phyloP scores from a whole-genome alignment of 2,329 filamentous ascomycete species.

The Aspergillus neoniger region DNA sequence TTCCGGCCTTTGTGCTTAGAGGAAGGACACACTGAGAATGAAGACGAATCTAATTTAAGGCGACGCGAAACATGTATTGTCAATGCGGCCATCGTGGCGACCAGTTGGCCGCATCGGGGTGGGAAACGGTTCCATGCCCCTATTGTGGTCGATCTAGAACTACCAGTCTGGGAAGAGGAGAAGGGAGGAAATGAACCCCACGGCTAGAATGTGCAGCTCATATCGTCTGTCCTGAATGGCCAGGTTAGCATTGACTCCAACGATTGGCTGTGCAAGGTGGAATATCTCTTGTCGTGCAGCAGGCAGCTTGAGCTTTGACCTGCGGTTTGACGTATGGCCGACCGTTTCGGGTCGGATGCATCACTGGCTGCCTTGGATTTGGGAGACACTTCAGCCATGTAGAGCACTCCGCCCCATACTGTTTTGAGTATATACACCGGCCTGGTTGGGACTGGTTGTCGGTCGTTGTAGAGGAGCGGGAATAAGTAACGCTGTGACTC shows the following conservation, averaged over 20 bases:
- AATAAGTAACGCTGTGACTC: slow-evolving; percentile 4
- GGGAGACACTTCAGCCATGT: not conserved
- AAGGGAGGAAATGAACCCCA: not conserved
- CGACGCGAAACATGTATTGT: slow-evolving; percentile 73
- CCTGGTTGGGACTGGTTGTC: not conserved
- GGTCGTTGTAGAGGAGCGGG: not conserved
- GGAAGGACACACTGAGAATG: slow-evolving; percentile 1
- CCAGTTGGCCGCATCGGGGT: slow-evolving; percentile 61
- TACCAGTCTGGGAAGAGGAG: slow-evolving; percentile 45
- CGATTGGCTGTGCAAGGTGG: slow-evolving; percentile 10
- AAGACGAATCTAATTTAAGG: slow-evolving; percentile 22
- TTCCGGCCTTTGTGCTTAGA: not conserved
- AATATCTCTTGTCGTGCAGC: slow-evolving; percentile 8
- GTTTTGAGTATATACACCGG: slow-evolving; percentile 3
- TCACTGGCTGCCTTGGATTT: slow-evolving; percentile 16
- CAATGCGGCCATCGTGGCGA: slow-evolving; percentile 75
- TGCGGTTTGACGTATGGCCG: slow-evolving; percentile 13
- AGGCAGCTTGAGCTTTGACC: slow-evolving; percentile 20
- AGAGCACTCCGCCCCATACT: not conserved
- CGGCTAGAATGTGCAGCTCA: not conserved
- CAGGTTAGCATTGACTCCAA: not conserved
- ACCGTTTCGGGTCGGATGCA: slow-evolving; percentile 10
- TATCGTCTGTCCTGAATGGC: not conserved
- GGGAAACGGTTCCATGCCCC: slow-evolving; percentile 73
- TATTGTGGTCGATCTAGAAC: slow-evolving; percentile 78